Base-by-base conservation (phyloP, 345 rosid genomes). In the Salix purpurea region DNA sequence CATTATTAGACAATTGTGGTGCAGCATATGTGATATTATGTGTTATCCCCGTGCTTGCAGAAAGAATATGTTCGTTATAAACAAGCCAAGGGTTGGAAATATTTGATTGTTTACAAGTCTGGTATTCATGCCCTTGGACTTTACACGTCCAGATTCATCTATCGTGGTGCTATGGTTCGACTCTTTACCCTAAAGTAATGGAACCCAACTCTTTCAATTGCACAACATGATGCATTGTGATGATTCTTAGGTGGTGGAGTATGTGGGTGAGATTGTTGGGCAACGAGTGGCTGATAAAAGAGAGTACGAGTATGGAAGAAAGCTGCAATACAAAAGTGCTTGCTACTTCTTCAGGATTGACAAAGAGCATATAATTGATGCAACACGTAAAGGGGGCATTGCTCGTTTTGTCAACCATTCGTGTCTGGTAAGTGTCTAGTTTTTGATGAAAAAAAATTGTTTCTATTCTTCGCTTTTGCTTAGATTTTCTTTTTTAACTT, bases 351-450 rank as follows among this genome's bases (percentile, higher is more conserved):
- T 88, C 82, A 88, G 86, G 82, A 88, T 88, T 70, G 91, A 88
- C 67, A 85, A 85, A 81, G 91, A 88, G 76, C 87, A 86, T 75
- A 85, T 88, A 48, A 88, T 88, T 40, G 91, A 88, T 77, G 90
- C 91, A 30, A 87, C 91, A 30, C 75, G 83, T 36, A 86, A 84
- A 65, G 91, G 90, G 60, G 90, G 90, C 2, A 88, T 88, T 78
- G 89, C 89, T 39, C 89, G 91, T 58, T 88, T 88, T 85, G 91
- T 86, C 80, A 86, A 88, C 69, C 91, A 87, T 81, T 88, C 91
- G 4, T 88, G 90, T 80, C 81, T 65, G 91, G 91, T 88, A 86
- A 75, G 73, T 37, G 14, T 64, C 36, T 48, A 70, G 21, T 50
- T 37, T 74, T 23, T 36, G 5, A 36, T 0, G 7, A 1, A 4